These are phyloP conservation scores for Cucurbita ficifolia DNA, from an alignment of 306 rosid genomes.

Conservation along the genomic window DNA sequence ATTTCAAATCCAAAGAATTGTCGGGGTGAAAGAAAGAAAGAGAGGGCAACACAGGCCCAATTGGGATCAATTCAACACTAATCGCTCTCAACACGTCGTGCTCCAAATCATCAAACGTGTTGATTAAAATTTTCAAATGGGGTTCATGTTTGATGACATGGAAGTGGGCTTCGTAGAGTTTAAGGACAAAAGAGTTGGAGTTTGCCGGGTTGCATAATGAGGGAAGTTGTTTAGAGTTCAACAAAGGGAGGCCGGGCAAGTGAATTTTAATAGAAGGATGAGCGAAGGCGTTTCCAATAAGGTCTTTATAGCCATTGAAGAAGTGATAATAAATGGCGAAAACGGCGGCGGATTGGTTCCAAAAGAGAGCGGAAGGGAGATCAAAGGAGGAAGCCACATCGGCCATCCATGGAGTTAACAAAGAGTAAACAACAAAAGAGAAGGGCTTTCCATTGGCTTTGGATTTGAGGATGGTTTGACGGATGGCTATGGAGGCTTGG, in stretches of 20 bases:
- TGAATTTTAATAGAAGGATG: background rate
- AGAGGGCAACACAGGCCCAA: slow-evolving; percentile 12
- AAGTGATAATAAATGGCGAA: slow-evolving; percentile 20
- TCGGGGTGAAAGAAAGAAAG: background rate
- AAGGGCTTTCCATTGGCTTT: background rate
- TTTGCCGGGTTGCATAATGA: background rate
- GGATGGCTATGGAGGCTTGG: slow-evolving; percentile 4
- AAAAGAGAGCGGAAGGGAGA: slow-evolving; percentile 13
- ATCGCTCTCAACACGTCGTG: slow-evolving; percentile 13
- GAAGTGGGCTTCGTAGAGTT: slow-evolving; percentile 11
- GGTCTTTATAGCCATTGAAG: slow-evolving; percentile 4
- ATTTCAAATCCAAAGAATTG: background rate
- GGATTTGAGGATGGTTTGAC: background rate
- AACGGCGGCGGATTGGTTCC: slow-evolving; percentile 29
- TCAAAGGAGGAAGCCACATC: slow-evolving; percentile 6
- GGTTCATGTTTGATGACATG: slow-evolving; percentile 5
- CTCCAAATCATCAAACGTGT: slow-evolving; percentile 32
- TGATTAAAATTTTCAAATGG: slow-evolving; percentile 16
- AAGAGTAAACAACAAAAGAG: slow-evolving; percentile 9
- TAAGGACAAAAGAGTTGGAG: background rate
- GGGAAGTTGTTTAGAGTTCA: background rate
- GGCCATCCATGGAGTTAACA: slow-evolving; percentile 20
- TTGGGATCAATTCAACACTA: background rate
- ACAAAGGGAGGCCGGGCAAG: background rate
- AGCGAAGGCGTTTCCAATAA: background rate